Evolutionary conservation across 129 eudicot species (phyloP).

Genomic region (Flaveria sonorensis): DNA sequence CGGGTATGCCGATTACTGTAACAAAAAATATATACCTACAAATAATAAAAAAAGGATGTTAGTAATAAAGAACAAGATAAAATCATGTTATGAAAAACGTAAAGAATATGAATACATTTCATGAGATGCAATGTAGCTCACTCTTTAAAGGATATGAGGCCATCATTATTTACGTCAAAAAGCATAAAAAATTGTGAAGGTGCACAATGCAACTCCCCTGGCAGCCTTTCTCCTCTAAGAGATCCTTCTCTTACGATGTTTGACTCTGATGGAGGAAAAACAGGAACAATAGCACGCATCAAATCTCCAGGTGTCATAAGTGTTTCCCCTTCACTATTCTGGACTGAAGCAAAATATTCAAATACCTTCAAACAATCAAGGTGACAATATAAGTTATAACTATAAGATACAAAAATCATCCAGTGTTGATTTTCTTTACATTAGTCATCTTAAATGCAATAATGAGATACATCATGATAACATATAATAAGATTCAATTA

Average conservation of each 20-base stretch:
- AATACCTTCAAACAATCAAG: slow-evolving; percentile 53
- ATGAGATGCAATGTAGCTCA: slow-evolving; percentile 42
- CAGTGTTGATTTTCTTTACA: slow-evolving; percentile 10
- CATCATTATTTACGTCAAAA: slow-evolving; percentile 75
- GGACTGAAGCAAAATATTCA: slow-evolving; percentile 80
- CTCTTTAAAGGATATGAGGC: slow-evolving; percentile 87
- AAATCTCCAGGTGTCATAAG: slow-evolving; percentile 86
- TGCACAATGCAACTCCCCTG: slow-evolving; percentile 74
- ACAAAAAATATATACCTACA: slow-evolving; percentile 61
- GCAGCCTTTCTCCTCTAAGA: slow-evolving; percentile 77
- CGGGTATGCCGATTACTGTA: slow-evolving; percentile 63
- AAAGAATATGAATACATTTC: neutral
- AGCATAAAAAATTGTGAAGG: slow-evolving; percentile 83
- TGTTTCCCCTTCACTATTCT: slow-evolving; percentile 49
- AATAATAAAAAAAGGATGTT: neutral
- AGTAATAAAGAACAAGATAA: slow-evolving; percentile 8
- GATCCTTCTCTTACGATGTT: slow-evolving; percentile 73
- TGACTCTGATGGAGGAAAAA: slow-evolving; percentile 89
- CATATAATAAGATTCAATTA: slow-evolving; percentile 8
- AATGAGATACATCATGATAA: slow-evolving; percentile 12
- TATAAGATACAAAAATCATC: neutral
- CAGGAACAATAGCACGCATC: slow-evolving; percentile 93
- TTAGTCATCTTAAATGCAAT: neutral
- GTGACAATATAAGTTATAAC: slow-evolving; percentile 22
- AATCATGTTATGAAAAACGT: neutral